Conservation (phyloP, 2,329 filamentous ascomycete species). For the Mollisiaceae sp. region DNA sequence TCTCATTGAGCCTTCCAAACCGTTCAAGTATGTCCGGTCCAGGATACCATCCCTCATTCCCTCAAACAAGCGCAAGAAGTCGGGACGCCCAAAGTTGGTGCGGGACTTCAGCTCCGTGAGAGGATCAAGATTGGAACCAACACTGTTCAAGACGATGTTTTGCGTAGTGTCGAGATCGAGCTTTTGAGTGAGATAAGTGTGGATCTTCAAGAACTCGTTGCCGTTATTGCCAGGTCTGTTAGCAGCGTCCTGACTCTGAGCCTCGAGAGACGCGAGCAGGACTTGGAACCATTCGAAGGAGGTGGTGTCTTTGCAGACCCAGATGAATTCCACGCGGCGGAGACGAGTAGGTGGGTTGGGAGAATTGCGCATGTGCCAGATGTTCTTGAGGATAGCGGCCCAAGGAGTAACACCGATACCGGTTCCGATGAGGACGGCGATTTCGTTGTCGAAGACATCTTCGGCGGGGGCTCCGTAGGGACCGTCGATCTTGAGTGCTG, state of each 20-base stretch:
- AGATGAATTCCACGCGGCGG: conserved; percentile 96
- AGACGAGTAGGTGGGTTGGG: conserved; percentile 90
- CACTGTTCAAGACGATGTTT: conserved; percentile 96
- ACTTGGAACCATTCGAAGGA: conserved; percentile 99
- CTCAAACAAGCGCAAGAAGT: conserved; percentile 80
- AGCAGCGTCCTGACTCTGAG: conserved; percentile 76
- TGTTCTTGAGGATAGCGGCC: conserved; percentile 92
- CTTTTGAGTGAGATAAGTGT: conserved; percentile 95
- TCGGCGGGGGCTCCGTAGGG: conserved; percentile 97
- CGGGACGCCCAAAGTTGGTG: conserved; percentile 93
- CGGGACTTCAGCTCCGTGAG: conserved; percentile 87
- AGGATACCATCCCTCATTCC: conserved; percentile 89
- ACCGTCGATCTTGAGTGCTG: conserved; percentile 85
- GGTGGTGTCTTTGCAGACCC: conserved; percentile 94
- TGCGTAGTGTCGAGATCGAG: conserved; percentile 91
- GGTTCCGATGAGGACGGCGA: conserved; percentile 83
- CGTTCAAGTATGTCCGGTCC: conserved; percentile 82
- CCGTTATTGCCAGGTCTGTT: conserved; percentile 70
- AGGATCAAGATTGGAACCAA: conserved; percentile 86
- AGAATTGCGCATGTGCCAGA: conserved; percentile 91
- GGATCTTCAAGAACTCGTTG: conserved; percentile 91
- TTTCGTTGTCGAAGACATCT: conserved; percentile 94
- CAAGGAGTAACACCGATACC: conserved; percentile 88
- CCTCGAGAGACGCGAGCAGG: conserved; percentile 86
- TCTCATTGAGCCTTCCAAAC: conserved; percentile 74